phyloP scores from a whole-genome alignment of 495 filamentous ascomycete species.

The Penicillium robsamsonii region DNA sequence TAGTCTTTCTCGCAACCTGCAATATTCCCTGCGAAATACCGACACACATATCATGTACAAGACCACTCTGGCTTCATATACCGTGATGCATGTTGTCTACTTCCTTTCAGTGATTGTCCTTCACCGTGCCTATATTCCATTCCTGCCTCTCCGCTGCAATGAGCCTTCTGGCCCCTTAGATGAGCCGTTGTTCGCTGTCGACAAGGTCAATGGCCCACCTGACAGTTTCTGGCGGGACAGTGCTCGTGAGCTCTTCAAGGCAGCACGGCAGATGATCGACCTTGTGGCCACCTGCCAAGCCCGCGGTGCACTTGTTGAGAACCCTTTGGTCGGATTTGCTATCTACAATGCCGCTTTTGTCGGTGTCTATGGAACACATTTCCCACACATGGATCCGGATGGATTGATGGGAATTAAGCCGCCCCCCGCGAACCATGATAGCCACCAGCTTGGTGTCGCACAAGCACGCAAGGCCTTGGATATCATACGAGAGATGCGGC shows the following conservation, averaged over 20 bases:
- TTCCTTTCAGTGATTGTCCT: conserved; percentile 75
- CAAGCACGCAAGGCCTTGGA: conserved; percentile 53
- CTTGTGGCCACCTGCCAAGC: conserved; percentile 72
- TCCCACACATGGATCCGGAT: conserved; percentile 74
- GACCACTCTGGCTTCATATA: conserved; percentile 67
- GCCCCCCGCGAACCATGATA: conserved; percentile 26
- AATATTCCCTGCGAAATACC: conserved; percentile 72
- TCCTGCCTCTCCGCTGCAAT: conserved; percentile 68
- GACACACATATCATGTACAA: conserved; percentile 76
- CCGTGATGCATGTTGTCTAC: conserved; percentile 74
- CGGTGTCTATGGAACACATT: conserved; percentile 68
- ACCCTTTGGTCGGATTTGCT: conserved; percentile 75
- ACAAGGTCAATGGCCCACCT: conserved; percentile 46
- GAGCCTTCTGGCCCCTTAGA: conserved; percentile 73
- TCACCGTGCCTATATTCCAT: conserved; percentile 79
- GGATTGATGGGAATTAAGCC: conserved; percentile 50
- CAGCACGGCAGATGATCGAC: conserved; percentile 72
- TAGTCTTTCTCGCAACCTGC: conserved; percentile 65
- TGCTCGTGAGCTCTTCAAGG: conserved; percentile 69
- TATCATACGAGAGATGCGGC: conserved; percentile 60
- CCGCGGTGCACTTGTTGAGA: conserved; percentile 69
- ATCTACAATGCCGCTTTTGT: conserved; percentile 77
- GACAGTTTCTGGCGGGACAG: conserved; percentile 72
- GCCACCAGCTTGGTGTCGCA: conserved; percentile 30
- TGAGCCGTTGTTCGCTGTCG: conserved; percentile 59